phyloP scores from a whole-genome alignment of 73 alveolate genomes.

The Tetrahymena borealis region DNA sequence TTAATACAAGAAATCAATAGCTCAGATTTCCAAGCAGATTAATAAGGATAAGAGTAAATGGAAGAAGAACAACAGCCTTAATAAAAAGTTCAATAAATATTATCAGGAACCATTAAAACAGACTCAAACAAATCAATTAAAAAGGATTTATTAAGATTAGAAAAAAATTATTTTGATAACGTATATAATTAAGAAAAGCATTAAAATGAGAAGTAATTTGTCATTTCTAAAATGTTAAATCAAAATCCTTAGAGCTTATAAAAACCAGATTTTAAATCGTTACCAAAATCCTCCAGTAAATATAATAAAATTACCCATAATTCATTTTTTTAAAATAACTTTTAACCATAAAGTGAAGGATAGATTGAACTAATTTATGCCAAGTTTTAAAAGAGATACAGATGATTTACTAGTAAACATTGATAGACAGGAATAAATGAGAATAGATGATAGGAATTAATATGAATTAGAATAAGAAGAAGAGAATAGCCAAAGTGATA shows the following conservation, averaged over 20 bases:
- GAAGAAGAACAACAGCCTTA: not conserved
- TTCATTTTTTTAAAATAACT: not conserved
- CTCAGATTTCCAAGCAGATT: not conserved
- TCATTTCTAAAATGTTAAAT: not conserved
- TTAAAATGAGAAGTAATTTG: not conserved
- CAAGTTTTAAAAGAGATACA: not conserved
- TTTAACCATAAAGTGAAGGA: not conserved
- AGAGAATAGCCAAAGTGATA: not conserved
- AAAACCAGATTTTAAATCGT: not conserved
- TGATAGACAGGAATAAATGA: not conserved
- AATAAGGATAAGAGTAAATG: not conserved
- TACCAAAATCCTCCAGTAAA: not conserved
- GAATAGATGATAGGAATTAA: not conserved
- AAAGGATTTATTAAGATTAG: not conserved
- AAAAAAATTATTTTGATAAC: not conserved
- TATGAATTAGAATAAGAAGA: not conserved
- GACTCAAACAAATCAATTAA: not conserved
- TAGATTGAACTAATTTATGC: not conserved
- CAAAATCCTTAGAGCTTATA: not conserved
- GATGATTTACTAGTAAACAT: not conserved
- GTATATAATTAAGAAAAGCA: not conserved
- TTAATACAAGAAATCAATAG: not conserved
- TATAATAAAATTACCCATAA: not conserved
- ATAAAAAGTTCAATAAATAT: not conserved
- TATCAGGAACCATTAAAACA: not conserved